A percentile compares a stretch with the other conserved stretches of the same genome.
Conservation (phyloP, 345 rosid genomes). For the Bruguiera sexangula region DNA sequence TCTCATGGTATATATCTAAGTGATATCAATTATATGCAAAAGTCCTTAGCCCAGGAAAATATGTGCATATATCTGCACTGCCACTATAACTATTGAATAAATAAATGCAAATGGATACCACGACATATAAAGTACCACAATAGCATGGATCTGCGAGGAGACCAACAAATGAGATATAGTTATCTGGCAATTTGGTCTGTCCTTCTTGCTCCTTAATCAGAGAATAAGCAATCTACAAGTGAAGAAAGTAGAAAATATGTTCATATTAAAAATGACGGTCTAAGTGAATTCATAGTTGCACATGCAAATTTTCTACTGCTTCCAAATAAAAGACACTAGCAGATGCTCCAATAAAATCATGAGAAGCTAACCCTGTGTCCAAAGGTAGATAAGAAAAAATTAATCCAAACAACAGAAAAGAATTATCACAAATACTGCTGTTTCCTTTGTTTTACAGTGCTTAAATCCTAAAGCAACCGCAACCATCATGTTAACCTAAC, state of each 20-base stretch:
- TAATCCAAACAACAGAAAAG: neutral
- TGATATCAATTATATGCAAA: slow-evolving; percentile 9
- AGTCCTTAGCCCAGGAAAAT: neutral
- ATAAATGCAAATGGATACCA: slow-evolving; percentile 33
- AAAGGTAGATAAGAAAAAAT: neutral
- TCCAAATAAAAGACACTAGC: neutral
- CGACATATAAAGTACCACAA: slow-evolving; percentile 66
- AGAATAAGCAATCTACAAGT: slow-evolving; percentile 71
- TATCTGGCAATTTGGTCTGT: slow-evolving; percentile 50
- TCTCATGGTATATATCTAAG: slow-evolving; percentile 7
- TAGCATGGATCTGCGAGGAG: slow-evolving; percentile 96
- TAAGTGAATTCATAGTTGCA: neutral
- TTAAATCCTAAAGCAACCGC: too few relatives aligned
- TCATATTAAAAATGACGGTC: neutral
- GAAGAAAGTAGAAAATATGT: slow-evolving; percentile 2
- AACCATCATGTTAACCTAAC: too few relatives aligned
- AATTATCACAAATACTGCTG: neutral
- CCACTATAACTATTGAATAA: slow-evolving; percentile 6
- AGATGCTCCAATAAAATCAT: too few relatives aligned
- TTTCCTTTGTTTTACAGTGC: too few relatives aligned
- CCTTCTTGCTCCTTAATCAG: slow-evolving; percentile 94
- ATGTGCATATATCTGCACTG: neutral
- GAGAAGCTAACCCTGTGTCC: neutral
- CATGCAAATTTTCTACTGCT: neutral
- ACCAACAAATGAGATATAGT: slow-evolving; percentile 87